Evolutionary conservation across 129 eudicot species (phyloP).

Genomic region (Flaveria sonorensis): DNA sequence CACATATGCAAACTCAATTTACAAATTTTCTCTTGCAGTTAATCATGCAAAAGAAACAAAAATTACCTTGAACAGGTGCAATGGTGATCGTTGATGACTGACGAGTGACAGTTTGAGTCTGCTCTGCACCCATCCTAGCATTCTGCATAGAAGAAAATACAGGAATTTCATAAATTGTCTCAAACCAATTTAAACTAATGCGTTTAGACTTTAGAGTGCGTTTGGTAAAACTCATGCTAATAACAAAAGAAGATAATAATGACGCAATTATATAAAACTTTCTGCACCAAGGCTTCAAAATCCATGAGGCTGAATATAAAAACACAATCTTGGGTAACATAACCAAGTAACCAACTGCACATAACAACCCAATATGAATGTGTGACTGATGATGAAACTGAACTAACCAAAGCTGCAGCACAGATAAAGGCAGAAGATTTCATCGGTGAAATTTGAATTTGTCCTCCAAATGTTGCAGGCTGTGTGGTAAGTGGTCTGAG

Average conservation of each 20-base stretch:
- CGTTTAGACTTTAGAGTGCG: background rate
- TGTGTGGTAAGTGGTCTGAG: constrained; percentile 34
- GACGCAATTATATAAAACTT: background rate
- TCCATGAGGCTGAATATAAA: background rate
- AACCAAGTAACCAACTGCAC: background rate
- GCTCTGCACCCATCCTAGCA: constrained; percentile 78
- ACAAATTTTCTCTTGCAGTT: background rate
- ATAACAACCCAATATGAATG: constrained; percentile 14
- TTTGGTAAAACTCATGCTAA: background rate
- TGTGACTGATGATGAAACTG: background rate
- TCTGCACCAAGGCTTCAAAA: background rate
- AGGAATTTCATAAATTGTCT: background rate
- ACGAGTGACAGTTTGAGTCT: constrained; percentile 83
- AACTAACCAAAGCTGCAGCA: constrained; percentile 69
- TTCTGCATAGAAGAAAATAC: constrained; percentile 41
- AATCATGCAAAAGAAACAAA: constrained; percentile 5
- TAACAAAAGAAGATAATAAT: background rate
- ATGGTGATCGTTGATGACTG: constrained; percentile 77
- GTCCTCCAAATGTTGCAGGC: constrained; percentile 32
- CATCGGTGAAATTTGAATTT: constrained; percentile 16
- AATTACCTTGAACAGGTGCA: constrained; percentile 76
- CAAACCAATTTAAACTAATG: background rate
- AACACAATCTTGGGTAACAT: constrained; percentile 1
- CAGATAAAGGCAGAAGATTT: constrained; percentile 58
- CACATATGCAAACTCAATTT: background rate